phyloP scores from a whole-genome alignment of 2,329 filamentous ascomycete genomes.

The Neocatenulostroma microsporum region DNA sequence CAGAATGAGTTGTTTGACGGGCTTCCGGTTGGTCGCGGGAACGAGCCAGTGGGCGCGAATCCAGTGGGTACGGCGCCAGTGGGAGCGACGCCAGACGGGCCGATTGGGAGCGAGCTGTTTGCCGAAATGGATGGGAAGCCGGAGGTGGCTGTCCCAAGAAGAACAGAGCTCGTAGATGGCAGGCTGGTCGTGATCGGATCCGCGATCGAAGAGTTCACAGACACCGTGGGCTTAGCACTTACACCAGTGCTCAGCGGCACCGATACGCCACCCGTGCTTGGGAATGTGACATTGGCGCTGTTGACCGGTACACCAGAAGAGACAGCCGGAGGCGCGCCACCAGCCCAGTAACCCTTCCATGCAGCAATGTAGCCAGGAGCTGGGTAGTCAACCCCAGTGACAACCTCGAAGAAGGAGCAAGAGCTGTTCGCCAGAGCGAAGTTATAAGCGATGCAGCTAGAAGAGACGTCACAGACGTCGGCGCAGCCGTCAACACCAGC shows the following conservation, averaged over 20 bases:
- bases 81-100: not conserved
- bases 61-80: conserved; percentile 3
- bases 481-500: conserved; percentile 3
- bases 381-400: conserved; percentile 5
- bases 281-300: not conserved
- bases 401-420: not conserved
- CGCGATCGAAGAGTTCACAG: not conserved
- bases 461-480: conserved; percentile 1
- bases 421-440: not conserved
- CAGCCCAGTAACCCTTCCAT: conserved; percentile 6
- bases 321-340: not conserved
- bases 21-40: not conserved
- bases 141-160: not conserved
- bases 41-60: not conserved
- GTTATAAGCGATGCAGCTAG: conserved; percentile 3
- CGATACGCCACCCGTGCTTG: not conserved
- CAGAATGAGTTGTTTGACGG: not conserved
- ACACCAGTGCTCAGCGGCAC: not conserved
- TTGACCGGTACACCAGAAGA: not conserved
- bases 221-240: not conserved
- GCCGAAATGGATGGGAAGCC: conserved; percentile 1
- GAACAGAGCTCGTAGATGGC: not conserved
- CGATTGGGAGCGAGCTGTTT: conserved; percentile 1
- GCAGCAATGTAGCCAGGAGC: conserved; percentile 3
- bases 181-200: not conserved